These are phyloP conservation scores for Purpureocillium lavendulum DNA, from an alignment of 2,329 filamentous ascomycete species.

Conservation along the genomic window DNA sequence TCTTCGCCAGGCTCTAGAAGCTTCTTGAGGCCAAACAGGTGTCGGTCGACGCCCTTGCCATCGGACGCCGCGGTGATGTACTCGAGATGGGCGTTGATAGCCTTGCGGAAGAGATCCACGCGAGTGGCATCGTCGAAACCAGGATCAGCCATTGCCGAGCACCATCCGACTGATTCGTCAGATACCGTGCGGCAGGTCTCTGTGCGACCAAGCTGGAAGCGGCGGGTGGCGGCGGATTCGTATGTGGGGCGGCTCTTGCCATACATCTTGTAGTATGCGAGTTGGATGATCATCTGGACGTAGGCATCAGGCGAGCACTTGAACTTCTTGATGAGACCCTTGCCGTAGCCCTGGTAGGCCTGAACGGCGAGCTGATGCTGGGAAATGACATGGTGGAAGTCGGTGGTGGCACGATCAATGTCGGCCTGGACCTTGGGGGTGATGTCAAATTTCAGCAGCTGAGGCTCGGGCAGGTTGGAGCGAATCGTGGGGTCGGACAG, in stretches of 20 bases:
- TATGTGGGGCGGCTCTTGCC: constrained; percentile 97
- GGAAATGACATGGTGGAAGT: constrained; percentile 76
- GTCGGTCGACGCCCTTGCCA: constrained; percentile 88
- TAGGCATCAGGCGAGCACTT: constrained; percentile 96
- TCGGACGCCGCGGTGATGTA: constrained; percentile 88
- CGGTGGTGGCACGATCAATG: constrained; percentile 67
- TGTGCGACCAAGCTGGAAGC: constrained; percentile 93
- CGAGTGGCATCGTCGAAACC: constrained; percentile 54
- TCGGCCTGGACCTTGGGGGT: constrained; percentile 65
- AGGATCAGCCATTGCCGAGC: constrained; percentile 72
- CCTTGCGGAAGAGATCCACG: constrained; percentile 71
- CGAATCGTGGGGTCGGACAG: constrained; percentile 72
- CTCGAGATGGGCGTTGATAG: constrained; percentile 73
- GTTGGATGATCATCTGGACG: constrained; percentile 97
- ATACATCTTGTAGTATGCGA: constrained; percentile 98
- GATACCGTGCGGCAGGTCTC: constrained; percentile 92
- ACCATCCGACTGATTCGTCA: constrained; percentile 86
- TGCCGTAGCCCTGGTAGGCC: constrained; percentile 95
- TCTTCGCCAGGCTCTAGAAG: constrained; percentile 73
- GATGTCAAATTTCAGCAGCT: constrained; percentile 69
- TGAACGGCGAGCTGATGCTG: constrained; percentile 89
- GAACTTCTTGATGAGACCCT: constrained; percentile 99
- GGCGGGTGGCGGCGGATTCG: constrained; percentile 88
- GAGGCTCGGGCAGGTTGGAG: constrained; percentile 75
- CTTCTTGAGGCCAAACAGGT: constrained; percentile 96